phyloP scores from a whole-genome alignment of 805 yeast species.

The Kluyveromyces siamensis region DNA sequence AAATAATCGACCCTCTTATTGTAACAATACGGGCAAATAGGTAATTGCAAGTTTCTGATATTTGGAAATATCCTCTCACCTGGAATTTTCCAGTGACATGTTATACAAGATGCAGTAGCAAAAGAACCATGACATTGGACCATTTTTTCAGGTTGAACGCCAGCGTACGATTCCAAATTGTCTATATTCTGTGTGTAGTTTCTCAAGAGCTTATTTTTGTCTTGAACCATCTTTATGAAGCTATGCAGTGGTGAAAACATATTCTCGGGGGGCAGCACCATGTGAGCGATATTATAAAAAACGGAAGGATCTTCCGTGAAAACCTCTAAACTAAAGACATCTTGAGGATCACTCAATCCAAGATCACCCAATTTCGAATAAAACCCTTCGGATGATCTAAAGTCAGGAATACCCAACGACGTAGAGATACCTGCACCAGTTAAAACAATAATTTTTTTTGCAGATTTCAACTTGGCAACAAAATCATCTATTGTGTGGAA shows the following conservation, averaged over 20 bases:
- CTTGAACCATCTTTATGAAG: constrained; percentile 65
- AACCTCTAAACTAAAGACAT: constrained; percentile 68
- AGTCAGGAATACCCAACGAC: constrained; percentile 84
- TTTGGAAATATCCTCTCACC: constrained; percentile 58
- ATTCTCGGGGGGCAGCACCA: constrained; percentile 67
- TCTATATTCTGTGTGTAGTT: constrained; percentile 91
- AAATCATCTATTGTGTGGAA: constrained; percentile 55
- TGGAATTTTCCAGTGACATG: constrained; percentile 57
- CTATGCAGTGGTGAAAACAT: constrained; percentile 71
- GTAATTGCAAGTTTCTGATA: constrained; percentile 50
- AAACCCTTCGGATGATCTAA: constrained; percentile 81
- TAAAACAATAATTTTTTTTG: constrained; percentile 58
- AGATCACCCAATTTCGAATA: constrained; percentile 59
- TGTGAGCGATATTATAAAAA: constrained; percentile 79
- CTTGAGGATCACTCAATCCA: constrained; percentile 81
- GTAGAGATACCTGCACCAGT: constrained; percentile 96
- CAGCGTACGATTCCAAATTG: constrained; percentile 75
- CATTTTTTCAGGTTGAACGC: constrained; percentile 53
- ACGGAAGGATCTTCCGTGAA: constrained; percentile 70
- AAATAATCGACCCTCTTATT: constrained; percentile 32
- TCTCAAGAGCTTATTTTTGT: constrained; percentile 65
- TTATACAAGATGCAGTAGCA: constrained; percentile 76
- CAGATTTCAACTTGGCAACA: constrained; percentile 40
- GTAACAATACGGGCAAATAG: constrained; percentile 64
- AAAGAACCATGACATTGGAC: constrained; percentile 93